A percentile compares a stretch with the other conserved stretches of the same genome.
Conservation (phyloP, 2,329 filamentous ascomycete species). For the Aspergillus glaucus region DNA sequence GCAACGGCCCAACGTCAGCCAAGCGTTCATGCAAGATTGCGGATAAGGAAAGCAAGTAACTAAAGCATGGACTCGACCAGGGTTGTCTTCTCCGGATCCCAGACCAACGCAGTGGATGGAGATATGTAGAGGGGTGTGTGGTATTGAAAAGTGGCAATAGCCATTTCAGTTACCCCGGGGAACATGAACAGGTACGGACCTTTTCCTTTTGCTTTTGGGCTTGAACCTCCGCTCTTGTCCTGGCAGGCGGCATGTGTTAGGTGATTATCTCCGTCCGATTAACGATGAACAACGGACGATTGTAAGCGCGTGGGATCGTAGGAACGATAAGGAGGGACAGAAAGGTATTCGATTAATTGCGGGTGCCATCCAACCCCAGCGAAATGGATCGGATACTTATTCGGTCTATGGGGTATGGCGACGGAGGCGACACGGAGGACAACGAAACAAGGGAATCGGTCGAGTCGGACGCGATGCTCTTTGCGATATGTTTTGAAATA, state of each 20-base stretch:
- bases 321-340: no score
- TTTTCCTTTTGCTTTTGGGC: conserved; percentile 55
- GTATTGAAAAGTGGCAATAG: not conserved
- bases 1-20: conserved; percentile 12
- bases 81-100: not conserved
- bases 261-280: conserved; percentile 17
- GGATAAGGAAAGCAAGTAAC: not conserved
- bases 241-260: conserved; percentile 39
- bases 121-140: no score
- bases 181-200: conserved; percentile 30
- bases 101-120: no score
- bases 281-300: not conserved
- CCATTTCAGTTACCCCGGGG: not conserved
- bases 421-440: conserved; percentile 8
- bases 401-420: not conserved
- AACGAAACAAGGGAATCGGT: conserved; percentile 3
- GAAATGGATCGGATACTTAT: conserved; percentile 1
- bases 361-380: conserved; percentile 16
- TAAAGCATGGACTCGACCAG: not conserved
- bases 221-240: conserved; percentile 48
- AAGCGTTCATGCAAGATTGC: conserved; percentile 4
- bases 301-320: no score
- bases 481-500: no score
- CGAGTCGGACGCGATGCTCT: no score
- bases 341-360: conserved; percentile 5